Base-by-base conservation (phyloP, 257 asterid species). In the Leonotis leonurus region DNA sequence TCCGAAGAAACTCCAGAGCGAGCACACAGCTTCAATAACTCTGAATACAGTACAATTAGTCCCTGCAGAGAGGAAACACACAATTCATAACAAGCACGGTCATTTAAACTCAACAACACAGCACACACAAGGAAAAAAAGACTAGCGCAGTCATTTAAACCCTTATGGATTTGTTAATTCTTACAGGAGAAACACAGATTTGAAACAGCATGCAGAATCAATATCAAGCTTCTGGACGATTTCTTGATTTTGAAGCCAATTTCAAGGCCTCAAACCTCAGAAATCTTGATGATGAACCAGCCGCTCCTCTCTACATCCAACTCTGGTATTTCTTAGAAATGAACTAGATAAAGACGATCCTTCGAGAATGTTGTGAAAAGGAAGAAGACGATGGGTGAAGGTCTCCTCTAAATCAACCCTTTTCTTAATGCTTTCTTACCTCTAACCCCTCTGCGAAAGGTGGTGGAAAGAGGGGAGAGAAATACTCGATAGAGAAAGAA, bases 1-100 rank as follows among this genome's bases (percentile, higher is more conserved):
- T 40, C 8, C 14, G 22, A 37, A 16, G 2, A 13, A 14, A 11
- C 25, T 5, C 14, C 13, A 9, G 51, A 1, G 16, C 5, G 22
- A 11, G 6, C 6, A 24, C 13, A 11, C 0, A 39, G 45, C n/a
- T 40, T 7, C 40, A 43, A 24, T 44, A 43, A 60, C 54, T n/a
- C n/a, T n/a, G n/a, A n/a, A n/a, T n/a, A n/a, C n/a, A n/a, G n/a
- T n/a, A n/a, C n/a, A n/a, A n/a, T n/a, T n/a, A 59, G 27, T 32
- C 57, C 65, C 78, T 71, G 73, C 78, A 67, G 24, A 32, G 3
- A 14, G 44, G 8, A 61, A 30, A 24, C 67, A 12, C 27, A 26
- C 43, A 36, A 11, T 41, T 49, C 51, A 36, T n/a, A 24, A 40
- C 44, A 41, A 33, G 37, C 7, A 35, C 2, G 13, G 54, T 24